Percentiles rank a stretch among this genome's conserved stretches.
Conservation (phyloP, 2,329 filamentous ascomycete species). For the Lasiodiplodia sp. region DNA sequence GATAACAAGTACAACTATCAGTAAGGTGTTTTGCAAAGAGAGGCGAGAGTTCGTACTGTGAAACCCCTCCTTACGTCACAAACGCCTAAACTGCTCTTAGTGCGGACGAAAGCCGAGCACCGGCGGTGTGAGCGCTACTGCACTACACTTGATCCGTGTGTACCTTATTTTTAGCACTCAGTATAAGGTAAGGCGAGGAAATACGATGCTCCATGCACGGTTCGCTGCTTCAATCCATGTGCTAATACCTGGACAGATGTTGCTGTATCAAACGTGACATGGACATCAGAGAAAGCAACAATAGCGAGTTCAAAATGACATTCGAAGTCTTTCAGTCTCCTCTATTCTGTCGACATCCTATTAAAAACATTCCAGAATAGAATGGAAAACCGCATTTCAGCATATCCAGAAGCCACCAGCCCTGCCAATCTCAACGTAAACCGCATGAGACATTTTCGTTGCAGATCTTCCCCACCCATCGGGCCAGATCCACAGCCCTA, state of each 20-base stretch:
- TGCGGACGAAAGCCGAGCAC: background rate
- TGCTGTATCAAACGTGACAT: background rate
- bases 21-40: background rate
- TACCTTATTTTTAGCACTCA: background rate
- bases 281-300: background rate
- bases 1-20: background rate
- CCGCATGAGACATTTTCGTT: background rate
- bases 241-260: background rate
- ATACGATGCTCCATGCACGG: background rate
- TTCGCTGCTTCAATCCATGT: background rate
- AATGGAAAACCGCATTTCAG: background rate
- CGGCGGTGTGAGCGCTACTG: background rate
- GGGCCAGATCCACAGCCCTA: background rate
- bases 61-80: background rate
- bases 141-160: background rate
- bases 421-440: background rate
- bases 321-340: background rate
- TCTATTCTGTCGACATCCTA: background rate
- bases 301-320: too few relatives aligned
- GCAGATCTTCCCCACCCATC: background rate
- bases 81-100: background rate
- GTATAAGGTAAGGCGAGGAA: background rate
- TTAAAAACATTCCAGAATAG: background rate
- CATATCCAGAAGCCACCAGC: background rate
- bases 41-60: background rate